Conservation (phyloP, 2,329 filamentous ascomycete species). For the Colletotrichum magnum region DNA sequence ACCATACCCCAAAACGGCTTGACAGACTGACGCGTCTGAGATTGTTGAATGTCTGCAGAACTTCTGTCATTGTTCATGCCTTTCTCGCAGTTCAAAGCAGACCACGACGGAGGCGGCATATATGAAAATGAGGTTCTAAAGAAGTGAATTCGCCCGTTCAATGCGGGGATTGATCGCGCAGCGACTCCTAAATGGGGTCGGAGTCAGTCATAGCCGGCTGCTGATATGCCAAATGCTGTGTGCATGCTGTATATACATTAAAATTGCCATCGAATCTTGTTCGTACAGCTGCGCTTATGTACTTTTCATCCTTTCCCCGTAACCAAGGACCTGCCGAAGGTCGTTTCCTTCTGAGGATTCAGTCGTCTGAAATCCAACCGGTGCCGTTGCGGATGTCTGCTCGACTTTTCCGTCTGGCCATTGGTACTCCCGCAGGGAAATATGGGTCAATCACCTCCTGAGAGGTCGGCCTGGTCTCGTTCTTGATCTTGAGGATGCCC, state of each 20-base stretch:
- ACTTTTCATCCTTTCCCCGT: slow-evolving; percentile 7
- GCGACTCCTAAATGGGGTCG: slow-evolving; percentile 1
- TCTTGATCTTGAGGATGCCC: slow-evolving; percentile 35
- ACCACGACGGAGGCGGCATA: background rate
- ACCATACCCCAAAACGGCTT: slow-evolving; percentile 6
- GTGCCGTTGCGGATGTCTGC: slow-evolving; percentile 21
- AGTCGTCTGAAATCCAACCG: slow-evolving; percentile 32
- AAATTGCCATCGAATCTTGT: background rate
- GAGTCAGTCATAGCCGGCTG: slow-evolving; percentile 12
- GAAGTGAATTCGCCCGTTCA: slow-evolving; percentile 25
- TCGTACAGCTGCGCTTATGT: slow-evolving; percentile 1
- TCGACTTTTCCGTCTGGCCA: slow-evolving; percentile 26
- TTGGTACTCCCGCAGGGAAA: slow-evolving; percentile 31
- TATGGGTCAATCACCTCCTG: slow-evolving; percentile 34
- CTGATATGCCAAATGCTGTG: slow-evolving; percentile 12
- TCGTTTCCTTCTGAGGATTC: background rate
- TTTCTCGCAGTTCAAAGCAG: background rate
- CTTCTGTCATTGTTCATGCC: background rate
- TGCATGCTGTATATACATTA: slow-evolving; percentile 30
- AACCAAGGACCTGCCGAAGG: background rate
- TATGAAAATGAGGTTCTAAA: background rate
- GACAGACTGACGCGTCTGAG: background rate
- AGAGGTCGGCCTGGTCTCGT: slow-evolving; percentile 21
- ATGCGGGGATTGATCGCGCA: slow-evolving; percentile 16
- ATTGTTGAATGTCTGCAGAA: background rate